A percentile compares a stretch with the other conserved stretches of the same genome.
These are phyloP conservation scores for Priceomyces carsonii DNA, from an alignment of 805 yeast species.

Conservation along the genomic window DNA sequence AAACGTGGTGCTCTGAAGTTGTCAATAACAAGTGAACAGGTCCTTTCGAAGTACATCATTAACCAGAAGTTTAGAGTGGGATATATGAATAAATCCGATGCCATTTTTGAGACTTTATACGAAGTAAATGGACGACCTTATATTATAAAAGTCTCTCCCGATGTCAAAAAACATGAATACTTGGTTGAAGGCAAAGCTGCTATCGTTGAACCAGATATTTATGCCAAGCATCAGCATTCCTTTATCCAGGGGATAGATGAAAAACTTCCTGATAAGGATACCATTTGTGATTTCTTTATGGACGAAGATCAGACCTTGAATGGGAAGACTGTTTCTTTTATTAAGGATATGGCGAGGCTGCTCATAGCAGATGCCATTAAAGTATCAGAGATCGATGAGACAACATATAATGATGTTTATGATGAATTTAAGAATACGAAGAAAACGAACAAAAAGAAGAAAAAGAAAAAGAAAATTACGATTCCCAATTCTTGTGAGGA, in stretches of 20 bases:
- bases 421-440: constrained; percentile 5
- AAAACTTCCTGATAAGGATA: constrained; percentile 37
- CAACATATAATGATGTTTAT: too few species aligned
- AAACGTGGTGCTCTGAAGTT: background rate
- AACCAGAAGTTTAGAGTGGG: constrained; percentile 35
- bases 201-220: constrained; percentile 58
- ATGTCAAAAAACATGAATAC: constrained; percentile 27
- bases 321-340: constrained; percentile 24
- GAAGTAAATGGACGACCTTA: constrained; percentile 16
- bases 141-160: constrained; percentile 24
- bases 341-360: constrained; percentile 30
- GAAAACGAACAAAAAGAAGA: constrained; percentile 6
- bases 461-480: constrained; percentile 9
- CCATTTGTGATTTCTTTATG: constrained; percentile 37
- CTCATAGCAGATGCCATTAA: too few species aligned
- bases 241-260: constrained; percentile 64
- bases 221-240: constrained; percentile 63
- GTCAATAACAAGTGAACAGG: constrained; percentile 8
- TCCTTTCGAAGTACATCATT: constrained; percentile 30
- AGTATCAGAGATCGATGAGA: too few species aligned
- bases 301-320: constrained; percentile 25
- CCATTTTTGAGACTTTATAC: constrained; percentile 32
- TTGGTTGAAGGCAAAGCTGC: constrained; percentile 44
- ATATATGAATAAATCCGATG: constrained; percentile 22
- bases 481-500: constrained; percentile 26